Conservation (phyloP, 225 moss, liverwort and hornwort species). For the Neckera pumila region DNA sequence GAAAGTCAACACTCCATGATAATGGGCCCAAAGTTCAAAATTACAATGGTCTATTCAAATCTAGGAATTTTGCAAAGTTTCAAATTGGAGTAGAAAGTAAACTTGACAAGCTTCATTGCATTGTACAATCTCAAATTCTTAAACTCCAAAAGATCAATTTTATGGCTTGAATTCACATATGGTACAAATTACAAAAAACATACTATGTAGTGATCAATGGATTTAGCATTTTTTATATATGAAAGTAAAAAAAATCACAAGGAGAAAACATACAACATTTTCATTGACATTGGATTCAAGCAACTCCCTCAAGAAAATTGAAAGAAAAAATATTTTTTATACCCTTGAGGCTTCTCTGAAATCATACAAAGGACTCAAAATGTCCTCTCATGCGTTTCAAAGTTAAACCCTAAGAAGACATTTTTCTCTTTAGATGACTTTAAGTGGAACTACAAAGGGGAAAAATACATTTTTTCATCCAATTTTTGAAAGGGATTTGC, state of each 20-base stretch:
- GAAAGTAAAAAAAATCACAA: background rate
- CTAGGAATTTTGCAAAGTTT: too few species aligned
- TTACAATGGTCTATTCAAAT: background rate
- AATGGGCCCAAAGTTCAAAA: background rate
- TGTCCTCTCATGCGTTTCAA: background rate
- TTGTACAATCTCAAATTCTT: background rate
- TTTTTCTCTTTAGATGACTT: background rate
- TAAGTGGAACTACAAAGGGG: accelerated
- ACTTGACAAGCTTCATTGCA: background rate
- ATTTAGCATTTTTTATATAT: background rate
- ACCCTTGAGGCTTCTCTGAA: background rate
- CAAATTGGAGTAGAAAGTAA: background rate
- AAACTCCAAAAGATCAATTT: background rate
- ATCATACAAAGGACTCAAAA: background rate
- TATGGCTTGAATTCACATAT: background rate
- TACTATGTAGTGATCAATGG: accelerated
- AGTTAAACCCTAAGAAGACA: background rate
- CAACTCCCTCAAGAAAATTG: background rate
- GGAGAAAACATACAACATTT: background rate
- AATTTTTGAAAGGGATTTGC: background rate
- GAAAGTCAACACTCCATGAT: background rate
- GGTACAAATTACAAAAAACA: background rate
- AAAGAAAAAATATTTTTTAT: background rate
- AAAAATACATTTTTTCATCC: background rate
- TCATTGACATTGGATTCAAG: background rate